Evolutionary conservation across 352 stramenopile genomes (phyloP), one percentile per base, ranked within the genome.

Genomic region (Phytopythium vexans): DNA sequence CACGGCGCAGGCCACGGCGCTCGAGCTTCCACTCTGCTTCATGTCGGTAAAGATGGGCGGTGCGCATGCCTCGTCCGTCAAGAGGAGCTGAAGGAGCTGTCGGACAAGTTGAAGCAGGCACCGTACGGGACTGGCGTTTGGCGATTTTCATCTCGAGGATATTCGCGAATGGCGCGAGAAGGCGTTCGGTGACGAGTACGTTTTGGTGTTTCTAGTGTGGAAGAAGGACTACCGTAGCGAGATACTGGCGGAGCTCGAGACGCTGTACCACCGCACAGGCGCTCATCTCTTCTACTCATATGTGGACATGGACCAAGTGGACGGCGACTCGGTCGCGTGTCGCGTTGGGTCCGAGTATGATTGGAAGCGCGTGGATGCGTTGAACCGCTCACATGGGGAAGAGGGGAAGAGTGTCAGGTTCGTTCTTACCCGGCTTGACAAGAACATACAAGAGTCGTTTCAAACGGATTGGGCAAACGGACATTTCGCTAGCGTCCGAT

Each of bases 351-450:
- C 82, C 11, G 66, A 74, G 8, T 87, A 75, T 52, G 52, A 80
- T 21, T 66, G 58, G 60, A 48, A 57, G 52, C 32, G 52, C 1
- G 51, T 83, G 2, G 43, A 61, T 44, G 39, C 65, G n/a, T 41
- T 69, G 34, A 82, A 82, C 54, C 8, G 89, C 96, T 67, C 64
- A 79, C 12, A 96, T 97, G 82, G 89, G 89, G 32, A 87, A 97
- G 46, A 64, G 80, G 54, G 89, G 89, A n/a, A n/a, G n/a, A n/a
- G n/a, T n/a, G n/a, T n/a, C n/a, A n/a, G n/a, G n/a, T n/a, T n/a
- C n/a, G n/a, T n/a, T n/a, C n/a, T n/a, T n/a, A n/a, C n/a, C n/a
- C n/a, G n/a, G n/a, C n/a, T n/a, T n/a, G n/a, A n/a, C n/a, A n/a
- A n/a, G n/a, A n/a, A n/a, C n/a, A n/a, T n/a, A n/a, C n/a, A n/a